Evolutionary conservation across 768 basidiomycete genomes (phyloP).

Genomic region (Rhodotorula kratochvilovae): DNA sequence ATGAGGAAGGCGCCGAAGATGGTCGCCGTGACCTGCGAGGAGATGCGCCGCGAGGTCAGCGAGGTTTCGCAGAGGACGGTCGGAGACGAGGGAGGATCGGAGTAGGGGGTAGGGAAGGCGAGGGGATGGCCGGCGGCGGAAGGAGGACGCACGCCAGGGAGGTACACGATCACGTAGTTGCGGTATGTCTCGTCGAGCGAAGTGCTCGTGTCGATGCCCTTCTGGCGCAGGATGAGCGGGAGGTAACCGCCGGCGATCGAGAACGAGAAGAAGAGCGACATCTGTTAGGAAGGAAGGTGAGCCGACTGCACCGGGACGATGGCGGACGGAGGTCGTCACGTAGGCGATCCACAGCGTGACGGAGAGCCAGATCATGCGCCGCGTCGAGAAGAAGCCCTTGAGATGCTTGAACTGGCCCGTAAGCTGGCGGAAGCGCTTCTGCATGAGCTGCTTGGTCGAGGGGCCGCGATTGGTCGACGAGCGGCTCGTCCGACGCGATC

Average conservation of each 20-base stretch:
- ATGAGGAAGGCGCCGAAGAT: constrained; percentile 26
- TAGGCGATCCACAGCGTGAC: constrained; percentile 41
- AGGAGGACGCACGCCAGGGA: constrained; percentile 1
- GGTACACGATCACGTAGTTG: constrained; percentile 21
- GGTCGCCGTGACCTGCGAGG: constrained; percentile 20
- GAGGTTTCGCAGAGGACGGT: neutral
- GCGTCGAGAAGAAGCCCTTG: constrained; percentile 47
- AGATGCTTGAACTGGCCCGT: constrained; percentile 44
- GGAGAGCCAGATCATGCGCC: constrained; percentile 42
- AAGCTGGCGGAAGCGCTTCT: constrained; percentile 27
- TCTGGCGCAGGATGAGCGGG: constrained; percentile 47
- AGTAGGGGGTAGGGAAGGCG: too few relatives aligned
- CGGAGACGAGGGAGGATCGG: neutral
- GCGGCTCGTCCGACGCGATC: constrained; percentile 29
- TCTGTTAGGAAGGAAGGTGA: neutral
- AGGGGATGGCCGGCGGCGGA: too few relatives aligned
- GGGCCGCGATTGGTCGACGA: constrained; percentile 3
- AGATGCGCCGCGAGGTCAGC: too few relatives aligned
- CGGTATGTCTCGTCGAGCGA: constrained; percentile 48
- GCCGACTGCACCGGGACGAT: too few relatives aligned
- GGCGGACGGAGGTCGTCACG: constrained; percentile 37
- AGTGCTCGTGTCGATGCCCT: constrained; percentile 43
- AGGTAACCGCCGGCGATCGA: constrained; percentile 47
- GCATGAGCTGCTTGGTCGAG: constrained; percentile 30
- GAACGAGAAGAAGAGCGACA: constrained; percentile 44